Evolutionary conservation across 345 rosid species (phyloP).

Genomic region (Citropsis articulata): DNA sequence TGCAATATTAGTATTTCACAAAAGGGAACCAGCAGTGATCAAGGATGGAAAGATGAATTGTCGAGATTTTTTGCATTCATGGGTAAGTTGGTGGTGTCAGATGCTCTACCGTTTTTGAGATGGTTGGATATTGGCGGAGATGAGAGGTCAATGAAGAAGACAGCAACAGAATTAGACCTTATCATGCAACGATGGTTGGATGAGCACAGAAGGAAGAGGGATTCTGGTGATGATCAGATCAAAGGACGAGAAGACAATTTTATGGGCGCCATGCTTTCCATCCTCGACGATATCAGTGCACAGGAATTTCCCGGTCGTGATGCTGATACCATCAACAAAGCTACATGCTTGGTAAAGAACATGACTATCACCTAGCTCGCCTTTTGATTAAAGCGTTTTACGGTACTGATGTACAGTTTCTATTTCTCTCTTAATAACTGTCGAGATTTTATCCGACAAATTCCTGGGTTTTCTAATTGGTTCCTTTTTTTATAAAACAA

Average conservation of each 20-base stretch:
- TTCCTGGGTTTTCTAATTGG: too few species aligned
- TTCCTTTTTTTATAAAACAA: too few species aligned
- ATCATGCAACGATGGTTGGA: too few species aligned
- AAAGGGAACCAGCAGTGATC: neutral
- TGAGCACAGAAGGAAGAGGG: too few species aligned
- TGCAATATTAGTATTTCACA: neutral
- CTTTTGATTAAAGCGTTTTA: too few species aligned
- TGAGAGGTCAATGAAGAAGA: slow-evolving; percentile 28
- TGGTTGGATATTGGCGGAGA: slow-evolving; percentile 34
- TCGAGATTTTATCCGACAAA: too few species aligned
- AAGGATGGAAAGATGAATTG: neutral
- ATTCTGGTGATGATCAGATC: neutral
- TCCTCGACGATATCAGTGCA: neutral
- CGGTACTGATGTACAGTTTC: too few species aligned
- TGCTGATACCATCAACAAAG: neutral
- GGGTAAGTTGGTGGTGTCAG: neutral
- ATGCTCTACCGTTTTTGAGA: neutral
- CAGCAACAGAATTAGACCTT: slow-evolving; percentile 4
- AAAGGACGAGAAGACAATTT: neutral
- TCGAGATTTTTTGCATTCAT: neutral
- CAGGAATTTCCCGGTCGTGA: neutral
- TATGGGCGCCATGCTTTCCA: neutral
- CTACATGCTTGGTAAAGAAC: neutral
- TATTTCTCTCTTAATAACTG: too few species aligned
- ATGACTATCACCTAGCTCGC: too few species aligned